These are phyloP conservation scores for Colletotrichum sp. DNA, from an alignment of 2,329 filamentous ascomycete species.

Conservation along the genomic window DNA sequence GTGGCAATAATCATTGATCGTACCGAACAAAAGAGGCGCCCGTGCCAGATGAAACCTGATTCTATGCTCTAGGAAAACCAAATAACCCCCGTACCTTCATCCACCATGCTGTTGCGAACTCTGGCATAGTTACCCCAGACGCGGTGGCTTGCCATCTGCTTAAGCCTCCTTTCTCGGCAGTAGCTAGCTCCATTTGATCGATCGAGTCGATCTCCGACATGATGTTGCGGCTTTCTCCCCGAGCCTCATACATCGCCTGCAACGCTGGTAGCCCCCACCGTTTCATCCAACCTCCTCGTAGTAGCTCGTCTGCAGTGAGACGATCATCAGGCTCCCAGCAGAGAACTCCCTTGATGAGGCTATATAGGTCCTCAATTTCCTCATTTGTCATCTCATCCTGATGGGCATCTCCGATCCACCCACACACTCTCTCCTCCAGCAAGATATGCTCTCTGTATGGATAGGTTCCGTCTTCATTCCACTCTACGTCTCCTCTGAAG, in stretches of 20 bases:
- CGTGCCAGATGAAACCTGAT: neutral
- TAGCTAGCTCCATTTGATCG: neutral
- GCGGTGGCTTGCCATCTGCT: neutral
- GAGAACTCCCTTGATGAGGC: neutral
- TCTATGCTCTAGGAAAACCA: neutral
- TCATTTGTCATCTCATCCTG: neutral
- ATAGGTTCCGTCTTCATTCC: too few species aligned
- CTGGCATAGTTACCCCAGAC: neutral
- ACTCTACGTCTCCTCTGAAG: fast-evolving
- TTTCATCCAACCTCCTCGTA: neutral
- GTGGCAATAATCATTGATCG: neutral
- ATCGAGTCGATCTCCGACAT: neutral
- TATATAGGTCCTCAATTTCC: neutral
- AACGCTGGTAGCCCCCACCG: neutral
- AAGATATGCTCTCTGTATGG: too few species aligned
- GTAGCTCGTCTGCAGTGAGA: neutral
- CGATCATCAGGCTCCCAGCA: neutral
- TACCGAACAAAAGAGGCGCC: neutral
- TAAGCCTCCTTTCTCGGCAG: neutral
- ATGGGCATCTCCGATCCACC: neutral
- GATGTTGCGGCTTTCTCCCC: neutral
- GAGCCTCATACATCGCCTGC: neutral
- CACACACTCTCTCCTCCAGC: too few species aligned
- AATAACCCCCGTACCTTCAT: neutral
- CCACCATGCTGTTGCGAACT: neutral